These are phyloP conservation scores for Monilinia laxa DNA, from an alignment of 2,329 filamentous ascomycete species.

Conservation along the genomic window DNA sequence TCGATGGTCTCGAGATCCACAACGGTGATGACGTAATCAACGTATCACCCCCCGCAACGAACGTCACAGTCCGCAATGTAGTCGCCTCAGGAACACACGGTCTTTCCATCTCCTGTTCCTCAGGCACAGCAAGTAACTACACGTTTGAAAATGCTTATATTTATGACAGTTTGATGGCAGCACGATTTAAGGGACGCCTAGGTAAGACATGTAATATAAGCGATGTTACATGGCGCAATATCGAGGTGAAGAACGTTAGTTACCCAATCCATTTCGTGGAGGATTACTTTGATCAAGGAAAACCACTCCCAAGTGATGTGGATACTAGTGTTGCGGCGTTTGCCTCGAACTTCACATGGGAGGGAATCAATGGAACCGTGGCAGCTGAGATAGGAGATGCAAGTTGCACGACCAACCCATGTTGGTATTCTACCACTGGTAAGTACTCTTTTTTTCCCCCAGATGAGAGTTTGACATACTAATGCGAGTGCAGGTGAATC, in stretches of 20 bases:
- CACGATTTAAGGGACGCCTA: constrained; percentile 7
- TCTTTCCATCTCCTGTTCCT: constrained; percentile 8
- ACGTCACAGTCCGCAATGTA: constrained; percentile 16
- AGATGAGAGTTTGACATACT: neutral
- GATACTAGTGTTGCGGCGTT: neutral
- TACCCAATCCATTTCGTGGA: constrained; percentile 20
- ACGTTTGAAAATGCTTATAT: constrained; percentile 17
- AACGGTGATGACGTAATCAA: constrained; percentile 22
- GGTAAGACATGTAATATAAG: constrained; percentile 5
- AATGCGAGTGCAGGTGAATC: neutral
- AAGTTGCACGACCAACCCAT: constrained; percentile 5
- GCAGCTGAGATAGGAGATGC: constrained; percentile 7
- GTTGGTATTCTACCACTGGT: constrained; percentile 20
- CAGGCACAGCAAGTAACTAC: constrained; percentile 1
- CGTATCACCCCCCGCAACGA: constrained; percentile 1
- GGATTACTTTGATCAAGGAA: constrained; percentile 19
- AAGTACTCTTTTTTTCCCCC: neutral
- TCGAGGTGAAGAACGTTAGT: constrained; percentile 15
- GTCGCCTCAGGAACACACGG: constrained; percentile 18
- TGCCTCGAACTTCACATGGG: constrained; percentile 6
- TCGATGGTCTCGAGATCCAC: constrained; percentile 19
- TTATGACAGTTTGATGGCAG: constrained; percentile 17
- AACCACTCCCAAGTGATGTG: neutral
- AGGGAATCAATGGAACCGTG: neutral
- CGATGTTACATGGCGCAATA: constrained; percentile 17